phyloP scores from a whole-genome alignment of 345 rosid species.

The Garcia nutans region DNA sequence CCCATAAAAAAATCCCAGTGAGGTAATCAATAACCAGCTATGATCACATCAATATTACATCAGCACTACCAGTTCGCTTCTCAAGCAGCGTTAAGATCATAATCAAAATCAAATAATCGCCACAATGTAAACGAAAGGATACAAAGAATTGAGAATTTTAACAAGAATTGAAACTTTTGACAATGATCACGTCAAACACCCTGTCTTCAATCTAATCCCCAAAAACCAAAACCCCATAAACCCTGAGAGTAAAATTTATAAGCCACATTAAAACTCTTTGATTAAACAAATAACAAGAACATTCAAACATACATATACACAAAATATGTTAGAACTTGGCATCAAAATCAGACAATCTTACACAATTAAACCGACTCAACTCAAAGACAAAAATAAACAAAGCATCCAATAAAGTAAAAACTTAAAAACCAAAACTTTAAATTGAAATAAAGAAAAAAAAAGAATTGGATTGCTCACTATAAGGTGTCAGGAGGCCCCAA shows the following conservation, averaged over 20 bases:
- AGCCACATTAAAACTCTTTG: background rate
- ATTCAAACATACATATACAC: background rate
- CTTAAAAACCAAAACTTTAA: background rate
- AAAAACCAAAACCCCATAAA: slow-evolving; percentile 19
- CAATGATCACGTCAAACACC: background rate
- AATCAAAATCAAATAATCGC: background rate
- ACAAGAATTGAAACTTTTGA: background rate
- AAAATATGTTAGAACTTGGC: background rate
- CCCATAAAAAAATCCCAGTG: too few species aligned
- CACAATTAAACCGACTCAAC: background rate
- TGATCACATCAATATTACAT: too few species aligned
- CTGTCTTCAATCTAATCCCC: background rate
- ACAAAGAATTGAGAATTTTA: background rate
- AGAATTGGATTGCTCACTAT: slow-evolving; percentile 47
- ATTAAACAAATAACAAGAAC: background rate
- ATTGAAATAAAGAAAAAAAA: background rate
- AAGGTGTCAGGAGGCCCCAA: slow-evolving; percentile 88
- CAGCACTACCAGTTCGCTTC: background rate
- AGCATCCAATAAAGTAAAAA: slow-evolving; percentile 3
- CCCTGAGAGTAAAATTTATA: slow-evolving; percentile 1
- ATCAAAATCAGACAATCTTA: background rate
- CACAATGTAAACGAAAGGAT: background rate
- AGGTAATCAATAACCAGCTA: background rate
- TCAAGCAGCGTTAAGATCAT: background rate
- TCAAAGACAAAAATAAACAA: background rate